Evolutionary conservation across 192 early-diverging fungal genomes (phyloP).

Genomic region (Pilaira anomala): DNA sequence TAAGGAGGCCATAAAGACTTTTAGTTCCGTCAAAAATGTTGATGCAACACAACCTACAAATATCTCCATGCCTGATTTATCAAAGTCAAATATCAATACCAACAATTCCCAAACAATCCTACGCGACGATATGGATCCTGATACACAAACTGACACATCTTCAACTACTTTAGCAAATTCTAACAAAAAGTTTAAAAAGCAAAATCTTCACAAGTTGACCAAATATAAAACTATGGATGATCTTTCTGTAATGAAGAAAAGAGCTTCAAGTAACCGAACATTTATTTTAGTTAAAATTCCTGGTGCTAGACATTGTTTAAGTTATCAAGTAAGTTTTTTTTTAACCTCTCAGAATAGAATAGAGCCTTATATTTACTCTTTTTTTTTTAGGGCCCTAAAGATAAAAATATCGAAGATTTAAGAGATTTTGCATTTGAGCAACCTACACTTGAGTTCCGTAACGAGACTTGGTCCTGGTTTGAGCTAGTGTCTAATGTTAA

Average conservation of each 20-base stretch:
- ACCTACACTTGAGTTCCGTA: conserved; percentile 76
- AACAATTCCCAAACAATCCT: too few species aligned
- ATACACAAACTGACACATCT: neutral
- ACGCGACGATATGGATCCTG: neutral
- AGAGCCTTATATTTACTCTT: neutral
- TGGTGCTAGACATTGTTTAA: conserved; percentile 73
- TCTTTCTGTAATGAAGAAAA: conserved; percentile 78
- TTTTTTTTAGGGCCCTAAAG: conserved; percentile 60
- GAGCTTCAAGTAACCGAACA: conserved; percentile 80
- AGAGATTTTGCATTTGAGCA: conserved; percentile 68
- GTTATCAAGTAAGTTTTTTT: conserved; percentile 65
- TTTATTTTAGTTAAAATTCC: conserved; percentile 92
- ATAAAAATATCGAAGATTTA: conserved; percentile 77
- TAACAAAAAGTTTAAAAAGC: conserved; percentile 32
- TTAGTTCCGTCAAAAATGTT: neutral
- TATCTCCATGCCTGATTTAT: neutral
- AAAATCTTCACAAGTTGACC: conserved; percentile 19
- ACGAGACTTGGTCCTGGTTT: conserved; percentile 79
- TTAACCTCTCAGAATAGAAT: neutral
- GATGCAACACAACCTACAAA: neutral
- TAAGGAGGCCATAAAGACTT: neutral
- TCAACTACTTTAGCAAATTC: neutral
- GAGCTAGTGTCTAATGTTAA: conserved; percentile 68
- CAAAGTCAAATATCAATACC: too few species aligned
- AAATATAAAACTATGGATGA: conserved; percentile 42